A percentile compares a stretch with the other conserved stretches of the same genome.
Conservation (phyloP, 116 monocot species). For the Cymodocea nodosa region DNA sequence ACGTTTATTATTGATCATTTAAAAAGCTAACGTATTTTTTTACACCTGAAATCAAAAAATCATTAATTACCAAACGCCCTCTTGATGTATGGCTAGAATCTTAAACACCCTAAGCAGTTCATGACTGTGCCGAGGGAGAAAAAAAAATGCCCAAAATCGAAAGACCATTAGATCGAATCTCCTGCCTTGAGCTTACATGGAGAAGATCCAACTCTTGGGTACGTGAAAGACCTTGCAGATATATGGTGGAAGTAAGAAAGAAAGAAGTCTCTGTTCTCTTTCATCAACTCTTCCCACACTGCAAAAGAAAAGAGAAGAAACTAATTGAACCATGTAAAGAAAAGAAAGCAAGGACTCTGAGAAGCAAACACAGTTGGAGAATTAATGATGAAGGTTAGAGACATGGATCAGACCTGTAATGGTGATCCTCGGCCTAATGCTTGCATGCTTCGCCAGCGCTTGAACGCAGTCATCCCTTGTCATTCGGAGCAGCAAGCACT, state of each 20-base stretch:
- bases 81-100: no score
- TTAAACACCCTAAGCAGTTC: no score
- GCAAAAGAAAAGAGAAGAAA: background rate
- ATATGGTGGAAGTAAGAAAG: conserved; percentile 23
- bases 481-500: conserved; percentile 41
- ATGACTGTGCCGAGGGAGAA: no score
- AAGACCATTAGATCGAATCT: no score
- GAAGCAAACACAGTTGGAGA: conserved; percentile 2
- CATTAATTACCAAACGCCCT: no score
- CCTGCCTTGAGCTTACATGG: background rate
- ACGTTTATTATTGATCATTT: no score
- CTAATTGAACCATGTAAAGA: background rate
- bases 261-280: conserved; percentile 53
- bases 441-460: conserved; percentile 30
- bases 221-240: conserved; percentile 10
- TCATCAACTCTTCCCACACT: conserved; percentile 48
- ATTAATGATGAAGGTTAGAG: no score
- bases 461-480: conserved; percentile 29
- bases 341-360: conserved; percentile 3
- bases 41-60: no score
- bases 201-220: background rate
- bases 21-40: no score
- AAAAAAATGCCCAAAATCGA: no score
- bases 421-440: conserved; percentile 34
- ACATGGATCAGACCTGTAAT: conserved; percentile 22